phyloP scores from a whole-genome alignment of 202 grass and related monocot genomes.

The Carex arenaria region DNA sequence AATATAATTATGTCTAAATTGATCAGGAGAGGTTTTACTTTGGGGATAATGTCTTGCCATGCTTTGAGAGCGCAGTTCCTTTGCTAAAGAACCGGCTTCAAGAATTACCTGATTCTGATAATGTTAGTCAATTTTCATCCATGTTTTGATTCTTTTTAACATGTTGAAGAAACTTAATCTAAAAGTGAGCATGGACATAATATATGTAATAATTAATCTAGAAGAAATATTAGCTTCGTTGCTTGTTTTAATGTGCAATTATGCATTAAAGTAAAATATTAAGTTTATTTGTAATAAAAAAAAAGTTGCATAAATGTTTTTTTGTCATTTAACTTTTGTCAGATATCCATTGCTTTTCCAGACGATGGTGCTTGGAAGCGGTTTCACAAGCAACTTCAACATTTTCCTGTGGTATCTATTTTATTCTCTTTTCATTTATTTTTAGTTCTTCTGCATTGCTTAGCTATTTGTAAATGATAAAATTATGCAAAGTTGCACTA shows the following conservation, averaged over 20 bases:
- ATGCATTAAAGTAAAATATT: not conserved
- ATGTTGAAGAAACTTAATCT: not conserved
- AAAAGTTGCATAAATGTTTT: not conserved
- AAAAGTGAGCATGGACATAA: not conserved
- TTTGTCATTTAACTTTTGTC: constrained; percentile 28
- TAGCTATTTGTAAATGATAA: not conserved
- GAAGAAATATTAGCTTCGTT: not conserved
- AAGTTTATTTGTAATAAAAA: not conserved
- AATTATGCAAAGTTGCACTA: not conserved
- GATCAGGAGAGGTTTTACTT: constrained; percentile 95
- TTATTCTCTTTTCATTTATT: constrained; percentile 15
- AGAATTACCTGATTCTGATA: constrained; percentile 81
- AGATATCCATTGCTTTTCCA: constrained; percentile 99
- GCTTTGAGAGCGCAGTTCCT: constrained; percentile 94
- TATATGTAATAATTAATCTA: not conserved
- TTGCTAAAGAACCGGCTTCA: constrained; percentile 80
- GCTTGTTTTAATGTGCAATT: not conserved
- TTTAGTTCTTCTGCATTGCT: not conserved
- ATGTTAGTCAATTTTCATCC: constrained; percentile 43
- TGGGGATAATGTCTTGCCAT: constrained; percentile 86
- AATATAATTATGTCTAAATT: constrained; percentile 22
- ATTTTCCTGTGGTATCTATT: constrained; percentile 86
- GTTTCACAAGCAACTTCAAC: constrained; percentile 98
- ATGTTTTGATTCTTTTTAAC: constrained; percentile 4
- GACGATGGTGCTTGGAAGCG: constrained; percentile 96